Base-by-base conservation (phyloP, 2,329 filamentous ascomycete genomes). In the Cordyceps javanica region DNA sequence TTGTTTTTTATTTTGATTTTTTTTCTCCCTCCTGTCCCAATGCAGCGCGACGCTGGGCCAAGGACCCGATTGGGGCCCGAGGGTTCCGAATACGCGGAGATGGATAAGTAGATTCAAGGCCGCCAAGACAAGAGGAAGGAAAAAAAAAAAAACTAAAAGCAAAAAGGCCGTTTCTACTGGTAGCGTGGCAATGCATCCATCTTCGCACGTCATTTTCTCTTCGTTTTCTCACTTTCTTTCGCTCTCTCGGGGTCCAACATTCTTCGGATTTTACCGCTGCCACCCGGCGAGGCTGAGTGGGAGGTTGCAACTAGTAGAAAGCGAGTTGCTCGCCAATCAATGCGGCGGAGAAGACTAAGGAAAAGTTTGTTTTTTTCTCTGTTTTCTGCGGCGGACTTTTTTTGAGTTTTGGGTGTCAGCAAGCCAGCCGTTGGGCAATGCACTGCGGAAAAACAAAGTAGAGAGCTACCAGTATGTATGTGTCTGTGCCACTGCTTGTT, bases 21-120 rank as follows among this genome's bases (percentile, higher is more conserved):
- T n/a, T n/a, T n/a, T n/a, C n/a, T n/a, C n/a, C n/a, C n/a, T 26
- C 11, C 39, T 44, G 19, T 32, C 26, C 30, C 28, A 32, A 10
- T 49, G 46, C 46, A 49, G 34, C 19, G 36, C 45, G 13, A 9
- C 9, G n/a, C 4, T n/a, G n/a, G 25, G 8, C 13, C 36, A 16
- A 19, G n/a, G 42, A 14, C 32, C 38, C 21, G 30, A 50, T 50
- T n/a, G n/a, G 46, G 45, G 32, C 32, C 30, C 46, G 46, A 26
- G 32, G 32, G 30, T 50, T 50, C 46, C 46, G 32, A 34, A 28
- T 52, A 52, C 34, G 49, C 49, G 49, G 49, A 51, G 34, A 26
- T 6, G 16, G 2, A 14, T 7, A 44, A 32, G 11, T 7, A 36
- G 46, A 49, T 49, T 30, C 46, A 25, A 28, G 28, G 19, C n/a